phyloP scores from a whole-genome alignment of 495 filamentous ascomycete species.

The Aspergillus diversus region DNA sequence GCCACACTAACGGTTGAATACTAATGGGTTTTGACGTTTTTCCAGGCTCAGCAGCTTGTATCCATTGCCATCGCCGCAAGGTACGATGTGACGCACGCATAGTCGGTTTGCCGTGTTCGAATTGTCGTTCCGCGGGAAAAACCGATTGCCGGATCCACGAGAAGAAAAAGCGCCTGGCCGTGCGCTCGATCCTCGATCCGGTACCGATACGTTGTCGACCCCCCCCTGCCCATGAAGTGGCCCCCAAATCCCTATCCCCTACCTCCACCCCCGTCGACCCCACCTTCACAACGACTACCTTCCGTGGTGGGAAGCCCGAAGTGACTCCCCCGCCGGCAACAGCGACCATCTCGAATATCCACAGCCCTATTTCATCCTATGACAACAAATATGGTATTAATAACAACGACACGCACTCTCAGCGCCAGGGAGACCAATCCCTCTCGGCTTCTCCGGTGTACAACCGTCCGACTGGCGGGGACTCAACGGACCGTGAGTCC shows the following conservation, averaged over 20 bases:
- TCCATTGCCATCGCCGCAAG: constrained; percentile 55
- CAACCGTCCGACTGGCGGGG: constrained; percentile 31
- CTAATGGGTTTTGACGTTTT: not conserved
- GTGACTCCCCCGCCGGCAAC: constrained; percentile 22
- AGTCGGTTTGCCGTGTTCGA: constrained; percentile 50
- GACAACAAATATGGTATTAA: constrained; percentile 15
- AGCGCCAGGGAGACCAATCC: constrained; percentile 27
- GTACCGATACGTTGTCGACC: constrained; percentile 54
- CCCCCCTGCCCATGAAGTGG: constrained; percentile 33
- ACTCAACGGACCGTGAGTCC: constrained; percentile 37
- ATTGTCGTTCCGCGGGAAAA: constrained; percentile 50
- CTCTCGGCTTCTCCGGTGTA: constrained; percentile 32
- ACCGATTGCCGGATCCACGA: constrained; percentile 53
- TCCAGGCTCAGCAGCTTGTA: constrained; percentile 47
- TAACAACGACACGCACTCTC: not conserved
- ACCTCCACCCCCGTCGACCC: constrained; percentile 30
- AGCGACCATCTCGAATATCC: constrained; percentile 10
- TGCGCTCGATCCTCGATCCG: constrained; percentile 51
- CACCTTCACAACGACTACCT: constrained; percentile 33
- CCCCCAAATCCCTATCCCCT: constrained; percentile 28
- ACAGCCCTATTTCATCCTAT: constrained; percentile 11
- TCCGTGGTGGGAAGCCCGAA: constrained; percentile 30
- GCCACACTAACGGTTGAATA: not conserved
- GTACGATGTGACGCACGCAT: constrained; percentile 52
- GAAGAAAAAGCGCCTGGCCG: constrained; percentile 51